Base-by-base conservation (phyloP, 768 basidiomycete species). In the Infundibulicybe gibba region DNA sequence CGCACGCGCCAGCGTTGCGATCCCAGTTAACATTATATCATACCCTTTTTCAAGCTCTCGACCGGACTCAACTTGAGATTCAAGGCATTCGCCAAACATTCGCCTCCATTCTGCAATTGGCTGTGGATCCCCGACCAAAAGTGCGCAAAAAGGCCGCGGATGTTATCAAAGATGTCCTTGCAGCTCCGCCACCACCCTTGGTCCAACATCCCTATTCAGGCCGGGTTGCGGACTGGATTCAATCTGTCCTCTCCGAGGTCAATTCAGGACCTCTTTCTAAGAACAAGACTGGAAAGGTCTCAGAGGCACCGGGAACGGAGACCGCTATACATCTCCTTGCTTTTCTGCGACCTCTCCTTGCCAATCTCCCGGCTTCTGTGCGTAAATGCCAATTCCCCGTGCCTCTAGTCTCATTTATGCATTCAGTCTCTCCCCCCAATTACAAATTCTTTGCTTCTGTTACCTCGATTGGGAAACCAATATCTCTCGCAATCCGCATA, bases 121-220 rank as follows among this genome's bases (percentile, higher is more conserved):
- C 81, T 54, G 73, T 92, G 38, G 97, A 99, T 67, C 77, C 85
- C 3, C 73, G 97, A 43, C 97, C 97, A 15, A 97, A 98, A 70
- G 93, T 99, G 44, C 83, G 97, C 47, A 94, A 80, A 65, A 83
- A 86, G 60, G 94, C 94, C 17, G 85, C 86, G 40, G 94, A 97
- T 58, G 79, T 88, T 15, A 77, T 99, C 30, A 79, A 76, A 56
- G 87, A 90, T 54, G 75, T 93, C 3, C 71, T 99, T 32, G 72
- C 76, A 13, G 74, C 74, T 19, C 92, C 94, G 8, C 89, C 91
- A 2, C 72, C 83, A 3, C 95, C 95, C 0, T 72, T 87, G 32
- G 56, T 80, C 5, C 65, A 75, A 17, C 97, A 99, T 68, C 94
- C 97, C 0, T 99, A 97, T 61, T 76, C 90, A 0, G 79, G 85